phyloP scores from a whole-genome alignment of 1,284 basidiomycete species.

The Puccinia coronata region DNA sequence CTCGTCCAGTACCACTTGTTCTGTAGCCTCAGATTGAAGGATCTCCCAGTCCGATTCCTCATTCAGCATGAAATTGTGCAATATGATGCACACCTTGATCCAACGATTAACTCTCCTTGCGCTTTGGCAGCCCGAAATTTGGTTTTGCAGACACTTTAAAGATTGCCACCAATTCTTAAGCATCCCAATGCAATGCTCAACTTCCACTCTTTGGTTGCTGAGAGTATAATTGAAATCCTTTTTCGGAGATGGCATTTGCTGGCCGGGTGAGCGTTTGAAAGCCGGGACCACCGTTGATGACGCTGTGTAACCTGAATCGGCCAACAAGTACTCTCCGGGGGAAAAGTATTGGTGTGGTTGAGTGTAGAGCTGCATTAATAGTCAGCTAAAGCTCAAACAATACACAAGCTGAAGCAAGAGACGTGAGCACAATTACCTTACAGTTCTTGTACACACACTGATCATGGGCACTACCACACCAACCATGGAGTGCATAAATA shows the following conservation, averaged over 20 bases:
- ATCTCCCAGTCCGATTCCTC: no score
- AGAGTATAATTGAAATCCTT: constrained; percentile 17
- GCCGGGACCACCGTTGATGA: neutral
- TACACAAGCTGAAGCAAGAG: no score
- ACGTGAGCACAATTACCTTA: neutral
- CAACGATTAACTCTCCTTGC: neutral
- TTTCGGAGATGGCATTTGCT: neutral
- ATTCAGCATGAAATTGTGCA: constrained; percentile 7
- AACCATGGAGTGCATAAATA: constrained; percentile 5
- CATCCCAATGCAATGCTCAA: constrained; percentile 33
- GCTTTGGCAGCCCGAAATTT: neutral
- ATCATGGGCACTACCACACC: constrained; percentile 28
- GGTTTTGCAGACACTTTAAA: neutral
- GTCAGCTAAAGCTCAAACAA: no score
- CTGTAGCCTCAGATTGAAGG: no score
- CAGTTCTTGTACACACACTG: neutral
- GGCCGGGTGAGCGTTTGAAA: neutral
- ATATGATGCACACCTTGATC: neutral
- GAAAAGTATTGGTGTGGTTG: neutral
- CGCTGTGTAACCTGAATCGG: constrained; percentile 21
- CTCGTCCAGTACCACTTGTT: no score
- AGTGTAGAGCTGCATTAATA: neutral
- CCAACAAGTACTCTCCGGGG: constrained; percentile 12
- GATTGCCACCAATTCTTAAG: constrained; percentile 28
- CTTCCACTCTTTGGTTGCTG: neutral